Evolutionary conservation across 2,329 filamentous ascomycete species (phyloP).

Genomic region (Scytalidium sp.): DNA sequence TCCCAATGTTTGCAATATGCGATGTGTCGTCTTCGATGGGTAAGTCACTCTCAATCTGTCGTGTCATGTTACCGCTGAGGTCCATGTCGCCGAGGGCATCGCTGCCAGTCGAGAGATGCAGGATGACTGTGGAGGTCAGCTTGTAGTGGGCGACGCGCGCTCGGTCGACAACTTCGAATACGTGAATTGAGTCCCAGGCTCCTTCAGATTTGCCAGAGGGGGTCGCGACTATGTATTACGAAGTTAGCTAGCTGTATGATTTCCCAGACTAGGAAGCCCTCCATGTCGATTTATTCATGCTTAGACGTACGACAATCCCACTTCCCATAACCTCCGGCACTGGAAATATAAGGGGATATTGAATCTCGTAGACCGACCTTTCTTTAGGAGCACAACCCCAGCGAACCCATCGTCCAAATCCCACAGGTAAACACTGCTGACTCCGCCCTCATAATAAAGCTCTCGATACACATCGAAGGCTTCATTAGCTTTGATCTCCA

Average conservation of each 20-base stretch:
- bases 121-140: slow-evolving; percentile 93
- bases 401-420: slow-evolving; percentile 97
- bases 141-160: slow-evolving; percentile 94
- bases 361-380: slow-evolving; percentile 70
- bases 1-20: slow-evolving; percentile 93
- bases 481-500: slow-evolving; percentile 92
- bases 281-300: neutral
- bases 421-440: slow-evolving; percentile 97
- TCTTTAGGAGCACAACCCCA: slow-evolving; percentile 93
- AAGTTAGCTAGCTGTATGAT: too few species aligned
- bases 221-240: slow-evolving; percentile 56
- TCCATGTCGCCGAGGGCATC: slow-evolving; percentile 79
- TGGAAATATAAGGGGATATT: too few species aligned
- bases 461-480: slow-evolving; percentile 97
- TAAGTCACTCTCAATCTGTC: slow-evolving; percentile 90
- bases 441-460: slow-evolving; percentile 94
- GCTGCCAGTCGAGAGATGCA: slow-evolving; percentile 72
- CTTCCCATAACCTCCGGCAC: too few species aligned
- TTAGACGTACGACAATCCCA: neutral
- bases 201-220: slow-evolving; percentile 67
- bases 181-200: slow-evolving; percentile 97
- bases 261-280: too few species aligned
- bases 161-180: slow-evolving; percentile 93
- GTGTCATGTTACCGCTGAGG: slow-evolving; percentile 95
- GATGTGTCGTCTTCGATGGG: slow-evolving; percentile 85